Conservation (phyloP, 441 rosid species). For the Eruca vesicaria region DNA sequence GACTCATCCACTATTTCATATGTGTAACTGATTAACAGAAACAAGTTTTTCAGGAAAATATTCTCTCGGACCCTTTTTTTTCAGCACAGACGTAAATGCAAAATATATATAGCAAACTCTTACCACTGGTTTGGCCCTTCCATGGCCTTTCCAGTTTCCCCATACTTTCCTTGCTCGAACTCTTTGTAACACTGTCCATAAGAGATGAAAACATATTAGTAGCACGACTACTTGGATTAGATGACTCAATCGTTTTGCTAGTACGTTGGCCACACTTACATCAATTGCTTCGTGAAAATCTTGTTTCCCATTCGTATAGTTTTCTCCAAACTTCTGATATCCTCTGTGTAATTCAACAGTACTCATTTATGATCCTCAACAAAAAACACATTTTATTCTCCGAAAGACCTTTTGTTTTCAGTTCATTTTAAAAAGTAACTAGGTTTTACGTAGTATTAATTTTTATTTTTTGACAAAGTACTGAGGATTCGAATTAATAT, state of each 20-base stretch:
- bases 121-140: conserved; percentile 77
- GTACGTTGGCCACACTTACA: conserved; percentile 37
- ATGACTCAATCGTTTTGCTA: not conserved
- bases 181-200: conserved; percentile 62
- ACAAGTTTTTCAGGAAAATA: not conserved
- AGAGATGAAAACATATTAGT: not conserved
- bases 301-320: conserved; percentile 66
- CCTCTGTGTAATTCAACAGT: conserved; percentile 49
- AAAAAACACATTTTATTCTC: not conserved
- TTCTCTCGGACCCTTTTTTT: not conserved
- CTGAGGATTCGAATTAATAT: too few relatives aligned
- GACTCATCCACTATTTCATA: not conserved
- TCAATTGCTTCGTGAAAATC: conserved; percentile 87
- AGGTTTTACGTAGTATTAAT: too few relatives aligned
- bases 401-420: not conserved
- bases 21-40: not conserved
- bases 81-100: not conserved
- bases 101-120: not conserved
- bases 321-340: conserved; percentile 76
- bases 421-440: not conserved
- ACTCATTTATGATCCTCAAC: not conserved
- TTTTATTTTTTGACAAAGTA: too few relatives aligned
- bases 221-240: not conserved
- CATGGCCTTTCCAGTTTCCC: conserved; percentile 68
- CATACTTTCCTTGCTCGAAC: conserved; percentile 60